These are phyloP conservation scores for Termitomyces sp. DNA, from an alignment of 1,284 basidiomycete genomes.

Conservation along the genomic window DNA sequence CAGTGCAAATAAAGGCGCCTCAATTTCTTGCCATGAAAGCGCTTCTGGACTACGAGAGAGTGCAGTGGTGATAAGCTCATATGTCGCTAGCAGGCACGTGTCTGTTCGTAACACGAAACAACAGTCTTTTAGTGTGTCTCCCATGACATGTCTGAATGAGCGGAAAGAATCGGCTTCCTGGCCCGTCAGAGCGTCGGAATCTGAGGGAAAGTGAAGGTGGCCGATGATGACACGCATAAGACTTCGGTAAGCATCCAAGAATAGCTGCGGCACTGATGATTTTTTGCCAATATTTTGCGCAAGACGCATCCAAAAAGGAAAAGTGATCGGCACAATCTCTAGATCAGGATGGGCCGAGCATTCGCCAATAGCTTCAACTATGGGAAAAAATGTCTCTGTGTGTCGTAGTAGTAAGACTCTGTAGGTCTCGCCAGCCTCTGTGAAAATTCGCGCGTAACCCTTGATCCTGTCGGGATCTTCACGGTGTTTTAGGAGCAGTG, in stretches of 20 bases:
- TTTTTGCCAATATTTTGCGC: slow-evolving; percentile 79
- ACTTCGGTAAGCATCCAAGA: slow-evolving; percentile 77
- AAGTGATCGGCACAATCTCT: slow-evolving; percentile 97
- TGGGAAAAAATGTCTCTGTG: slow-evolving; percentile 85
- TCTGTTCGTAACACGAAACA: slow-evolving; percentile 91
- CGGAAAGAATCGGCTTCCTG: slow-evolving; percentile 95
- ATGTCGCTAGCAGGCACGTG: slow-evolving; percentile 77
- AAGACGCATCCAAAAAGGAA: slow-evolving; percentile 97
- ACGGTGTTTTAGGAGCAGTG: slow-evolving; percentile 50
- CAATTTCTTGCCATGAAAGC: slow-evolving; percentile 92
- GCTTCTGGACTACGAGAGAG: slow-evolving; percentile 50
- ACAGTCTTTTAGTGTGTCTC: slow-evolving; percentile 98
- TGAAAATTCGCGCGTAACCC: slow-evolving; percentile 88
- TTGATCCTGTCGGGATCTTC: slow-evolving; percentile 88
- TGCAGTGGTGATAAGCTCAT: slow-evolving; percentile 75
- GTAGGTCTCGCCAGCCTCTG: slow-evolving; percentile 96
- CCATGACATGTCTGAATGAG: slow-evolving; percentile 96
- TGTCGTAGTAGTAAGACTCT: slow-evolving; percentile 87
- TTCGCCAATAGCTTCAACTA: slow-evolving; percentile 92
- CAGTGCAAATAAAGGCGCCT: slow-evolving; percentile 97
- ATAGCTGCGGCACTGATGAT: slow-evolving; percentile 61
- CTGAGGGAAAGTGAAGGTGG: slow-evolving; percentile 90
- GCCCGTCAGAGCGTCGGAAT: slow-evolving; percentile 58
- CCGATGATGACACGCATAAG: slow-evolving; percentile 86
- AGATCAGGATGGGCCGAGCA: slow-evolving; percentile 93